Percentiles rank a stretch among this genome's conserved stretches.
These are phyloP conservation scores for Petrea volubilis DNA, from an alignment of 257 asterid genomes.

Conservation along the genomic window DNA sequence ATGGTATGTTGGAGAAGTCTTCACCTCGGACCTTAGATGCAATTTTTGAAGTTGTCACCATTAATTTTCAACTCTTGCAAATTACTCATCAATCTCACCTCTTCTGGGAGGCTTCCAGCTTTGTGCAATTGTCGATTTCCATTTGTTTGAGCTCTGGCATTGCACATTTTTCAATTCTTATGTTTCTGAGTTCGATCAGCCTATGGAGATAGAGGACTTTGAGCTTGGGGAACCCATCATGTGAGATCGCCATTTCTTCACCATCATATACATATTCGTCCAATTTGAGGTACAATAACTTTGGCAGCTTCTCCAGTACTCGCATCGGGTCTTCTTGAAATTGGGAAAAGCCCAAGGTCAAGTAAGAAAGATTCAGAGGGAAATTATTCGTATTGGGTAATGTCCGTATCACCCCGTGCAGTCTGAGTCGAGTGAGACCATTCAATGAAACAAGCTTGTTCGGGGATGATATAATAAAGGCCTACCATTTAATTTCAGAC, in stretches of 20 bases:
- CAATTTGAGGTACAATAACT: conserved; percentile 11
- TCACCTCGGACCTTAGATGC: too few species aligned
- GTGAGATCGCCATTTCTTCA: too few species aligned
- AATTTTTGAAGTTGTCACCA: too few species aligned
- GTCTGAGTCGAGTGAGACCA: conserved; percentile 12
- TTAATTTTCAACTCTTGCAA: too few species aligned
- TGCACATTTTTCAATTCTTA: background rate
- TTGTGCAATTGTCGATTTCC: background rate
- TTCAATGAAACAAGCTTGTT: background rate
- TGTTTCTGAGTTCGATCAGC: background rate
- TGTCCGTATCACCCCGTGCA: background rate
- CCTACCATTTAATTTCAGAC: background rate
- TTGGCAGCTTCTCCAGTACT: conserved; percentile 13
- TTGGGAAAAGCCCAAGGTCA: background rate
- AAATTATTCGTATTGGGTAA: background rate
- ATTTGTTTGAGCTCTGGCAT: conserved; percentile 1
- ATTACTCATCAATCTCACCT: too few species aligned
- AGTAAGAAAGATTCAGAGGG: too few species aligned
- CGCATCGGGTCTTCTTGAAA: conserved; percentile 19
- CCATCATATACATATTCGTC: background rate
- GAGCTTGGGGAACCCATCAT: conserved; percentile 13
- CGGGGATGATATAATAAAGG: background rate
- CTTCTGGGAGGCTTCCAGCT: background rate
- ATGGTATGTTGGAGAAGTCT: too few species aligned
- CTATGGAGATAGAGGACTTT: background rate